These are phyloP conservation scores for Didymella glomerata DNA, from an alignment of 2,329 filamentous ascomycete species.

Conservation along the genomic window DNA sequence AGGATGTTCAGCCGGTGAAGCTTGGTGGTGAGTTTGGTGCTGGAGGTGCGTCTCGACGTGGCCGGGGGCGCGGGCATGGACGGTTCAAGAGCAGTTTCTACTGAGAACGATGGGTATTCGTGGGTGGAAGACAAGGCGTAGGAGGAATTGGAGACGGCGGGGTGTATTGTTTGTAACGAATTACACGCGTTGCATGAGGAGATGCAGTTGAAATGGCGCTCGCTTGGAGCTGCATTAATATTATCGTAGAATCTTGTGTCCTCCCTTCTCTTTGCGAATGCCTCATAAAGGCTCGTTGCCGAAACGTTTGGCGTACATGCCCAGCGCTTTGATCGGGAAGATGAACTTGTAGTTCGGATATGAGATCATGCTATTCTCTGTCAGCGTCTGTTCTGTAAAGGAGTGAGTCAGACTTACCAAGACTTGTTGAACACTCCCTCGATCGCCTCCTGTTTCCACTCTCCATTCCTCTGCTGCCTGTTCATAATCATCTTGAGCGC, in stretches of 20 bases:
- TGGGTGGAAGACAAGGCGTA: background rate
- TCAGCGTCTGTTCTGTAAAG: background rate
- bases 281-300: constrained; percentile 33
- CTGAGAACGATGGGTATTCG: background rate
- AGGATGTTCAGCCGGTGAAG: background rate
- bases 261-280: background rate
- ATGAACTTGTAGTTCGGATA: constrained; percentile 99
- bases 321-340: constrained; percentile 92
- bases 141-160: too few species aligned
- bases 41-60: background rate
- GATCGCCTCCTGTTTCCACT: constrained; percentile 95
- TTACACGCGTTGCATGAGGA: too few species aligned
- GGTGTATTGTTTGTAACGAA: too few species aligned
- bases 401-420: constrained; percentile 66
- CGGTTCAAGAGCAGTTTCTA: background rate
- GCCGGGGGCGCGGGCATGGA: background rate
- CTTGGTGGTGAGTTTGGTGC: too few species aligned
- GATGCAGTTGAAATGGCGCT: too few species aligned
- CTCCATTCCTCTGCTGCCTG: constrained; percentile 85
- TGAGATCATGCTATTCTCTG: constrained; percentile 80
- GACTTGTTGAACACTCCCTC: constrained; percentile 99
- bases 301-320: constrained; percentile 73
- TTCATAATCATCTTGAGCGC: constrained; percentile 84
- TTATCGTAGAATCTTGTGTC: background rate
- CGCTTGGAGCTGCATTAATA: background rate